Percentiles rank a stretch among this genome's conserved stretches.
phyloP scores from a whole-genome alignment of 1,139 yeast species.

The Kodamaea sp. region DNA sequence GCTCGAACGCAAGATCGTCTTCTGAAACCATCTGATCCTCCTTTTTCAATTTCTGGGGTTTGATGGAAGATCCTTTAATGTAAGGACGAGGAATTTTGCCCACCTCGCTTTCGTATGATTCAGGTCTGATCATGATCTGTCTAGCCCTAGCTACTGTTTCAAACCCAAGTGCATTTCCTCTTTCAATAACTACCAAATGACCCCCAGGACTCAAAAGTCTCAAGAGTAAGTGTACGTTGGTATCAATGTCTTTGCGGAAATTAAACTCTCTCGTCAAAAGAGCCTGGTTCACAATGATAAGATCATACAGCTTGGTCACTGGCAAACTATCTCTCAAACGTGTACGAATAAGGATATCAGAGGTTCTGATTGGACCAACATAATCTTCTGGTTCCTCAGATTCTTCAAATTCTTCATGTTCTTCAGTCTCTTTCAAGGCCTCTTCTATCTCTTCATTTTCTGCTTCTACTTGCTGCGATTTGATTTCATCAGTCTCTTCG shows the following conservation, averaged over 20 bases:
- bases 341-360: conserved; percentile 53
- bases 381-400: conserved; percentile 30
- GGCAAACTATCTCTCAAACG: conserved; percentile 53
- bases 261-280: conserved; percentile 58
- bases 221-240: conserved; percentile 60
- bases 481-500: conserved; percentile 14
- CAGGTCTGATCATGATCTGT: conserved; percentile 85
- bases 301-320: conserved; percentile 60
- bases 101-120: conserved; percentile 52
- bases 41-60: conserved; percentile 41
- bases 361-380: conserved; percentile 62
- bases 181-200: conserved; percentile 71
- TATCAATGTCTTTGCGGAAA: conserved; percentile 76
- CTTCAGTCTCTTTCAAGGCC: conserved; percentile 2
- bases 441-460: conserved; percentile 10
- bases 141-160: conserved; percentile 89
- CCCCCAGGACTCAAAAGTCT: conserved; percentile 74
- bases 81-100: conserved; percentile 77
- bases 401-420: conserved; percentile 8
- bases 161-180: conserved; percentile 89
- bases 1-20: conserved; percentile 35
- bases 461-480: conserved; percentile 13
- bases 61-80: conserved; percentile 50
- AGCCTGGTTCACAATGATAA: conserved; percentile 85
- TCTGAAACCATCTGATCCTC: conserved; percentile 40